Base-by-base conservation (phyloP, 1,284 basidiomycete genomes). In the Calocybe gambosa region DNA sequence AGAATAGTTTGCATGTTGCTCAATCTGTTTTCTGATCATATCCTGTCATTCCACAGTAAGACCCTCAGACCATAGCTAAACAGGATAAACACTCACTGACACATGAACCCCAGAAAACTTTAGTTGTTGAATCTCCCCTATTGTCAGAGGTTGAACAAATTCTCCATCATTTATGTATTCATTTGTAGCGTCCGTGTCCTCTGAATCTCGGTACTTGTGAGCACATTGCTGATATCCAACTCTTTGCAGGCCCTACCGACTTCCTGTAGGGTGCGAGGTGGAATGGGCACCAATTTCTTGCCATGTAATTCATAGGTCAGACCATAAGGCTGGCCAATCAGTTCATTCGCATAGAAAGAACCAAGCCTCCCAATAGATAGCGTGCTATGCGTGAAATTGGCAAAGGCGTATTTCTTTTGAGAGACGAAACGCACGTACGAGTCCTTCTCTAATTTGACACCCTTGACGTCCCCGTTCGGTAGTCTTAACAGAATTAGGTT, bases 11-110 rank as follows among this genome's bases (percentile, higher is more conserved):
- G 87, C 84, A 59, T 97, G 93, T 56, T 85, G 78, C 55, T 91
- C 90, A 47, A 96, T 93, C 65, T 97, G 93, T 62, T 77, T 82
- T 58, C 88, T 82, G 58, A 97, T 94, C 51, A 97, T 96, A 62
- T 95, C 92, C 84, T 95, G 67, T 7, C 41, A 50, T n/a, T 39
- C n/a, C n/a, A n/a, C n/a, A n/a, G 33, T 49, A 55, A 55, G 49
- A 40, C 26, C 28, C 44, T 49, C 25, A 26, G 23, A 35, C 23
- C 25, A 21, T 0, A 9, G 15, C 20, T 15, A 8, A 28, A 37
- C 8, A 18, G 31, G 20, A 39, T 39, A 29, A 18, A 16, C 43
- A 55, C 70, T 38, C 63, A 90, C 89, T 54, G 82, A 79, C 50
- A 83, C 85, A 68, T 83, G 81, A 3, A 80, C 69, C 13, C 89